Percentiles rank a stretch among this genome's conserved stretches.
phyloP scores from a whole-genome alignment of 2,329 filamentous ascomycete genomes.

The Lasiodiplodia citricola region DNA sequence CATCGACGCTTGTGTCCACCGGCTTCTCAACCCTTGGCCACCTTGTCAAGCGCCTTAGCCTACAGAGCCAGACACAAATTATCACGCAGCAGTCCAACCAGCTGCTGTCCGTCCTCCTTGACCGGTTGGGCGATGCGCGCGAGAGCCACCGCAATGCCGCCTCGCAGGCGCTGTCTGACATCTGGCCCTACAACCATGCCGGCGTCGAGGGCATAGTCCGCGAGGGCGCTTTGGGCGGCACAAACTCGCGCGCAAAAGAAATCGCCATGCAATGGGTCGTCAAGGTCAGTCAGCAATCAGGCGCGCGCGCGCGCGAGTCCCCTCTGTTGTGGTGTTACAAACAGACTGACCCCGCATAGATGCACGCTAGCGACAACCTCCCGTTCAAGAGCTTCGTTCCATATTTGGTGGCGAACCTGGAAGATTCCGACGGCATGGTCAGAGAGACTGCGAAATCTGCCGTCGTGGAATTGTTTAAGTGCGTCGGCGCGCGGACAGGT shows the following conservation, averaged over 20 bases:
- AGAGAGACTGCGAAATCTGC: conserved; percentile 82
- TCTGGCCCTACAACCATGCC: conserved; percentile 70
- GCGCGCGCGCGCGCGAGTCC: conserved; percentile 18
- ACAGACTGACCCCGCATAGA: conserved; percentile 54
- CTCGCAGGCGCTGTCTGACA: conserved; percentile 74
- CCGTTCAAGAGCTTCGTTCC: conserved; percentile 85
- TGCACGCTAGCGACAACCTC: conserved; percentile 79
- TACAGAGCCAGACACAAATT: conserved; percentile 79
- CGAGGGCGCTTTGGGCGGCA: conserved; percentile 77
- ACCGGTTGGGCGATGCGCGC: conserved; percentile 86
- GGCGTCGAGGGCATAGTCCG: conserved; percentile 84
- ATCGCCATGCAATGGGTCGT: conserved; percentile 83
- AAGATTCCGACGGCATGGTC: conserved; percentile 88
- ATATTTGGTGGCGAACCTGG: conserved; percentile 80
- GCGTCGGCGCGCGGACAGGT: conserved; percentile 29
- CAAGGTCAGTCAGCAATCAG: conserved; percentile 57
- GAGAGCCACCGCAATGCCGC: conserved; percentile 82
- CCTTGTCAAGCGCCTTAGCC: conserved; percentile 80
- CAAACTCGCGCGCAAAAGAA: conserved; percentile 85
- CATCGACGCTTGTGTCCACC: conserved; percentile 73
- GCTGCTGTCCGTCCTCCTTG: conserved; percentile 76
- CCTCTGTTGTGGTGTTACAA: conserved; percentile 30
- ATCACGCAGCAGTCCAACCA: conserved; percentile 70
- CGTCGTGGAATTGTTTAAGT: conserved; percentile 87
- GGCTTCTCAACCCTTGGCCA: conserved; percentile 89